Percentiles rank a stretch among this genome's conserved stretches.
Evolutionary conservation across 139 green algal species (phyloP).

Genomic region (Chara braunii): DNA sequence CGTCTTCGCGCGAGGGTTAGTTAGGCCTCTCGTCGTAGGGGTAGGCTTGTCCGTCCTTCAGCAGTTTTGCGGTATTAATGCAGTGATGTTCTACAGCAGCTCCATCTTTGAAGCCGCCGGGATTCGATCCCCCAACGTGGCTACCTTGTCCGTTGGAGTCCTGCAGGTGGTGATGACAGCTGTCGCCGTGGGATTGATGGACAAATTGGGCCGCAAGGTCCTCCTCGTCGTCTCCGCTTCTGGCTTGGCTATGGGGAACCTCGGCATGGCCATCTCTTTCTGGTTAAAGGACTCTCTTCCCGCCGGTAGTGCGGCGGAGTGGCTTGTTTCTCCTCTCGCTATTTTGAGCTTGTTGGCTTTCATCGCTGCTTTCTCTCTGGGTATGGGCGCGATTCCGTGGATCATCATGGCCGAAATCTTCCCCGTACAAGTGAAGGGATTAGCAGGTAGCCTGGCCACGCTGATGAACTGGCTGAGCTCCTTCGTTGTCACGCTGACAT

Average conservation of each 20-base stretch:
- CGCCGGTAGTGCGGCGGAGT: too few species aligned
- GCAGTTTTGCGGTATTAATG: conserved; percentile 38
- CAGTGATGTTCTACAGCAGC: conserved; percentile 35
- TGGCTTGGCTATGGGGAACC: conserved; percentile 3
- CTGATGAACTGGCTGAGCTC: conserved; percentile 27
- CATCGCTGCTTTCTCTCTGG: conserved; percentile 27
- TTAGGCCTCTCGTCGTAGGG: not conserved
- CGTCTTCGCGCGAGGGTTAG: not conserved
- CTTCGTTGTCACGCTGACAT: conserved; percentile 38
- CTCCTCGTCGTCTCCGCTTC: conserved; percentile 18
- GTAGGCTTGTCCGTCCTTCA: conserved; percentile 38
- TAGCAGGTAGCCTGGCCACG: conserved; percentile 27
- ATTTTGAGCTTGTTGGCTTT: conserved; percentile 22
- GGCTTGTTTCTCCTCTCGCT: too few species aligned
- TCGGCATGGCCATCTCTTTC: conserved; percentile 21
- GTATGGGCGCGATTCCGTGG: conserved; percentile 37
- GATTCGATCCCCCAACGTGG: conserved; percentile 23
- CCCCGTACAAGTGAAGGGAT: conserved; percentile 9
- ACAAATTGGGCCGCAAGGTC: conserved; percentile 7
- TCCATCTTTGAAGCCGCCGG: conserved; percentile 27
- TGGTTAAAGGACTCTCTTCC: conserved; percentile 5
- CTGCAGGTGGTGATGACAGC: conserved; percentile 34
- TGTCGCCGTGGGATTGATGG: conserved; percentile 20
- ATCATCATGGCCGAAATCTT: conserved; percentile 44
- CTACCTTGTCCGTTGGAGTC: conserved; percentile 6